Conservation (phyloP, 495 filamentous ascomycete species). For the Pseudotulostoma volvatum region DNA sequence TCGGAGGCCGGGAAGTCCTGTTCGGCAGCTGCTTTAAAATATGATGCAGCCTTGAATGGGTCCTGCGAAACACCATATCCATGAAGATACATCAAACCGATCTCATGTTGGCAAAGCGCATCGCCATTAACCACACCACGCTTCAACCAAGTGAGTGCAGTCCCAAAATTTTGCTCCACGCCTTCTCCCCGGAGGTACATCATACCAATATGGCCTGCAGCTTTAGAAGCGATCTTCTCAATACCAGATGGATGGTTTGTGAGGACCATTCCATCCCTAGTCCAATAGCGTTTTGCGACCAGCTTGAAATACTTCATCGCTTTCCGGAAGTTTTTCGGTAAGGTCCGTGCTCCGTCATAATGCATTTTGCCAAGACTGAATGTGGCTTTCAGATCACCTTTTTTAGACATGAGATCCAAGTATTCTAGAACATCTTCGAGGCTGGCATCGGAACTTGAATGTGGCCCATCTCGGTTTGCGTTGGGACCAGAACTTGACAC, state of each 20-base stretch:
- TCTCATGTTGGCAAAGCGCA: conserved; percentile 65
- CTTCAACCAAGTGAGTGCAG: conserved; percentile 72
- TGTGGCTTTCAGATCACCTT: conserved; percentile 83
- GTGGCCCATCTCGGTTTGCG: conserved; percentile 50
- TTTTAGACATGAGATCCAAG: conserved; percentile 80
- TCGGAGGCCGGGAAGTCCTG: conserved; percentile 73
- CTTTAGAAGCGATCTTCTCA: conserved; percentile 75
- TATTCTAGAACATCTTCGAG: conserved; percentile 93
- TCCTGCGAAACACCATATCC: conserved; percentile 69
- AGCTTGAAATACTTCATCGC: conserved; percentile 72
- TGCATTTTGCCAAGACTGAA: conserved; percentile 77
- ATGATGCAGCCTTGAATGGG: conserved; percentile 54
- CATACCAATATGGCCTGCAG: conserved; percentile 76
- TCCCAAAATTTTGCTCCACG: conserved; percentile 58
- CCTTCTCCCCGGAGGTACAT: conserved; percentile 93
- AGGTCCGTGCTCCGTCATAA: conserved; percentile 69
- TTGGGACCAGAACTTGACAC: conserved; percentile 81
- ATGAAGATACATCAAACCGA: conserved; percentile 76
- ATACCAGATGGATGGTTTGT: conserved; percentile 36
- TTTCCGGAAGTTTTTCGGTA: conserved; percentile 54
- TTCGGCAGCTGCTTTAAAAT: conserved; percentile 67
- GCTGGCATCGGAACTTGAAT: conserved; percentile 60
- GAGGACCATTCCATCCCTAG: conserved; percentile 48
- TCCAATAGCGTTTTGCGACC: conserved; percentile 79
- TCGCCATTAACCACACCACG: conserved; percentile 68